A percentile compares a stretch with the other conserved stretches of the same genome.
phyloP scores from a whole-genome alignment of 768 basidiomycete species.

The Leccinum subtestaceum region DNA sequence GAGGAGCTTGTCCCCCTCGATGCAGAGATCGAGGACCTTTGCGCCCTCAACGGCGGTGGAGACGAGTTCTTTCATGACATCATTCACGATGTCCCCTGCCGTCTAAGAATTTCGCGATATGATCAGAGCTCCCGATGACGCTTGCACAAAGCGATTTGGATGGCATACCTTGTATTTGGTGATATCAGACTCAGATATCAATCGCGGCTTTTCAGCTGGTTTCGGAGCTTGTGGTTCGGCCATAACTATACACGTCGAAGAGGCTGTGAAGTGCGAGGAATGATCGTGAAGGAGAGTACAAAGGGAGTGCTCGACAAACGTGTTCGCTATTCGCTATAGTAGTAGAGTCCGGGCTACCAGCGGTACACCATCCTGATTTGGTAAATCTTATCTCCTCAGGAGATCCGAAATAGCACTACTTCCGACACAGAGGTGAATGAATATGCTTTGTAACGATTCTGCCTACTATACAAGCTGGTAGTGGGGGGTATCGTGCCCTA shows the following conservation, averaged over 20 bases:
- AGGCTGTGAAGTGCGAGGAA: slow-evolving; percentile 3
- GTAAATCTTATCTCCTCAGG: slow-evolving; percentile 11
- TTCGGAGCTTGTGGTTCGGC: slow-evolving; percentile 52
- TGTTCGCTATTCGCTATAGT: slow-evolving; percentile 1
- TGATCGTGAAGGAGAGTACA: slow-evolving; percentile 6
- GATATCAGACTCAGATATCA: slow-evolving; percentile 68
- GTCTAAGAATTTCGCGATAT: slow-evolving; percentile 43
- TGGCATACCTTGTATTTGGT: slow-evolving; percentile 80
- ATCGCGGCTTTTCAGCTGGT: slow-evolving; percentile 48
- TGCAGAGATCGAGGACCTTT: slow-evolving; percentile 85
- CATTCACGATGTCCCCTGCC: slow-evolving; percentile 88
- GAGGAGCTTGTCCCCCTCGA: slow-evolving; percentile 91
- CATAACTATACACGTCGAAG: slow-evolving; percentile 39
- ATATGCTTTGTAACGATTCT: slow-evolving; percentile 15
- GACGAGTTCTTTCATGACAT: slow-evolving; percentile 83
- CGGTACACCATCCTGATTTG: slow-evolving; percentile 22
- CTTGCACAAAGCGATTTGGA: slow-evolving; percentile 10
- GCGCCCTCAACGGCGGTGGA: slow-evolving; percentile 75
- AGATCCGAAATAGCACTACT: neutral
- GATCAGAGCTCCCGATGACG: slow-evolving; percentile 11
- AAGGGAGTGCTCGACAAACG: slow-evolving; percentile 4
- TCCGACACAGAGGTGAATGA: neutral
- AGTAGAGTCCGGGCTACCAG: neutral
- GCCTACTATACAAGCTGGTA: slow-evolving; percentile 28
- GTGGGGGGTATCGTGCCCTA: slow-evolving; percentile 25